These are phyloP conservation scores for Paramecium biaurelia DNA, from an alignment of 73 alveolate genomes.

Conservation along the genomic window DNA sequence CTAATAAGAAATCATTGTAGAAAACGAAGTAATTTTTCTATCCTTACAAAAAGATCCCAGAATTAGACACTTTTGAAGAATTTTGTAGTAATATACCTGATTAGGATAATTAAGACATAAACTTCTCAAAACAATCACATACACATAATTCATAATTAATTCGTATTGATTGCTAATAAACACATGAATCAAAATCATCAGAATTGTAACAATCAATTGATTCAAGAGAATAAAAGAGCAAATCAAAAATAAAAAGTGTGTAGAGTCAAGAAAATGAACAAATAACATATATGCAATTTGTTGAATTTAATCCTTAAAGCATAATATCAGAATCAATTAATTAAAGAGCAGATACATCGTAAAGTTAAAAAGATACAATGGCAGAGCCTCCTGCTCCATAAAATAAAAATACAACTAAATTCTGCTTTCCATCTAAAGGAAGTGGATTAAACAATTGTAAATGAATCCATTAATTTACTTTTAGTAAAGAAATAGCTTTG, in stretches of 20 bases:
- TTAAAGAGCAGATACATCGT: not conserved
- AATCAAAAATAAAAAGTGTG: not conserved
- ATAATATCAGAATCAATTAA: not conserved
- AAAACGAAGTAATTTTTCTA: not conserved
- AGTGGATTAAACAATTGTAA: not conserved
- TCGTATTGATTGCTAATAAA: not conserved
- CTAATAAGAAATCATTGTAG: not conserved
- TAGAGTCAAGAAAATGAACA: not conserved
- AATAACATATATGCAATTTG: not conserved
- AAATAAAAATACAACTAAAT: constrained; percentile 15
- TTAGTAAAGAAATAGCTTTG: not conserved
- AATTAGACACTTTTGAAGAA: constrained; percentile 39
- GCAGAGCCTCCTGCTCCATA: constrained; percentile 33
- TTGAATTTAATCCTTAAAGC: constrained; percentile 4
- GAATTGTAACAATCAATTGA: not conserved
- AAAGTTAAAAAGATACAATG: not conserved
- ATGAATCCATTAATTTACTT: not conserved
- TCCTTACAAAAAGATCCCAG: not conserved
- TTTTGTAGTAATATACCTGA: constrained; percentile 41
- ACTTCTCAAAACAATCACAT: not conserved
- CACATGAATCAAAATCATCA: not conserved
- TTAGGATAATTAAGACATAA: not conserved
- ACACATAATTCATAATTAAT: not conserved
- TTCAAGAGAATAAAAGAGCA: not conserved
- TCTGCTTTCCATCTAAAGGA: constrained; percentile 25